Percentiles rank a stretch among this genome's conserved stretches.
These are phyloP conservation scores for Botrytis aclada DNA, from an alignment of 2,329 filamentous ascomycete genomes.

Conservation along the genomic window DNA sequence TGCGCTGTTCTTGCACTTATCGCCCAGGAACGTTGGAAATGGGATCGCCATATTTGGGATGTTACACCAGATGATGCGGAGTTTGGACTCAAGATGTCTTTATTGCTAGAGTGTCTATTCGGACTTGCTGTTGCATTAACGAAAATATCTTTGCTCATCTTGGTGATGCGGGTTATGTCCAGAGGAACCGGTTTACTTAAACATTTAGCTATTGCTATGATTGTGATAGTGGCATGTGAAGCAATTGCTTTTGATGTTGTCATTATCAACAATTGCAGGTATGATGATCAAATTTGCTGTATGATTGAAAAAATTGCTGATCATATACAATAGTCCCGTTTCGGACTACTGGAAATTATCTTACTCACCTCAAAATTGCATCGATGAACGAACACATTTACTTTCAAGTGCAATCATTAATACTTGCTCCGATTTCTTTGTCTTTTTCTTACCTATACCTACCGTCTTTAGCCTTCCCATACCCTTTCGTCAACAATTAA, in stretches of 20 bases:
- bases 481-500: conserved; percentile 46
- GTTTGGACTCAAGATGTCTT: conserved; percentile 39
- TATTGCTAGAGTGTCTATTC: conserved; percentile 41
- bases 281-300: conserved; percentile 17
- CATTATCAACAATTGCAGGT: conserved; percentile 43
- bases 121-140: conserved; percentile 38
- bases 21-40: conserved; percentile 38
- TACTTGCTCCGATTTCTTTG: conserved; percentile 54
- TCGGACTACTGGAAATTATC: conserved; percentile 41
- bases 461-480: conserved; percentile 46
- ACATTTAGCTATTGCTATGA: conserved; percentile 34
- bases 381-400: conserved; percentile 49
- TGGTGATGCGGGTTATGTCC: conserved; percentile 39
- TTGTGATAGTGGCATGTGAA: conserved; percentile 38
- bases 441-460: conserved; percentile 49
- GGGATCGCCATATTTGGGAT: conserved; percentile 44
- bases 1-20: conserved; percentile 39
- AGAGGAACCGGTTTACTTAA: conserved; percentile 36
- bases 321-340: conserved; percentile 36
- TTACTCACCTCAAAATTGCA: conserved; percentile 39
- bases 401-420: conserved; percentile 55
- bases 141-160: conserved; percentile 39
- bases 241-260: conserved; percentile 37
- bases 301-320: neutral
- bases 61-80: conserved; percentile 36